phyloP scores from a whole-genome alignment of 2,329 filamentous ascomycete species.

The Fusarium beomiforme region DNA sequence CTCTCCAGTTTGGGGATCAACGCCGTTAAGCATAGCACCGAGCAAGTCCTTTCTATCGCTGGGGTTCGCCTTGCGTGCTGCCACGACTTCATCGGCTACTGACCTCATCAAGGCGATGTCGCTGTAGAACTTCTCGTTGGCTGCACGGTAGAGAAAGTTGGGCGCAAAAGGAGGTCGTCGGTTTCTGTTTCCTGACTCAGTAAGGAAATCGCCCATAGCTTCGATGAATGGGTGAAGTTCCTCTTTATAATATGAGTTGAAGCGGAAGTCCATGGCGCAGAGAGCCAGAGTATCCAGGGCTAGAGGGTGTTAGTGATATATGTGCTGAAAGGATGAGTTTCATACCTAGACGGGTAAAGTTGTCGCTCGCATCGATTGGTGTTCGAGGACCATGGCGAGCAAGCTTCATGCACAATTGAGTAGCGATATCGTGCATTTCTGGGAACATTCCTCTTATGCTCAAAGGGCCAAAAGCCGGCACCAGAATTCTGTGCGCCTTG shows the following conservation, averaged over 20 bases:
- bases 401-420: conserved; percentile 74
- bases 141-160: conserved; percentile 59
- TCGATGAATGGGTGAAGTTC: conserved; percentile 75
- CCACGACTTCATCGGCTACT: conserved; percentile 68
- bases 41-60: conserved; percentile 72
- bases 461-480: conserved; percentile 76
- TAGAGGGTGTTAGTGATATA: not conserved
- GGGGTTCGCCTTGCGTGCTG: conserved; percentile 64
- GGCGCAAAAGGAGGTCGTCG: conserved; percentile 57
- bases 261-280: conserved; percentile 76
- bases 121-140: conserved; percentile 60
- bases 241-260: conserved; percentile 79
- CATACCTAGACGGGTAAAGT: conserved; percentile 71
- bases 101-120: conserved; percentile 66
- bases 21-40: conserved; percentile 74
- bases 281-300: conserved; percentile 78
- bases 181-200: conserved; percentile 62
- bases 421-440: conserved; percentile 74
- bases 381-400: conserved; percentile 68
- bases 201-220: conserved; percentile 72
- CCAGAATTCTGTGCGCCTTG: conserved; percentile 71
- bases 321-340: not conserved
- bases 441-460: conserved; percentile 75
- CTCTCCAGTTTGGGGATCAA: conserved; percentile 73
- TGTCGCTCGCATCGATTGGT: conserved; percentile 69